Evolutionary conservation across 1,284 basidiomycete species (phyloP).

Genomic region (Moesziomyces sp.): DNA sequence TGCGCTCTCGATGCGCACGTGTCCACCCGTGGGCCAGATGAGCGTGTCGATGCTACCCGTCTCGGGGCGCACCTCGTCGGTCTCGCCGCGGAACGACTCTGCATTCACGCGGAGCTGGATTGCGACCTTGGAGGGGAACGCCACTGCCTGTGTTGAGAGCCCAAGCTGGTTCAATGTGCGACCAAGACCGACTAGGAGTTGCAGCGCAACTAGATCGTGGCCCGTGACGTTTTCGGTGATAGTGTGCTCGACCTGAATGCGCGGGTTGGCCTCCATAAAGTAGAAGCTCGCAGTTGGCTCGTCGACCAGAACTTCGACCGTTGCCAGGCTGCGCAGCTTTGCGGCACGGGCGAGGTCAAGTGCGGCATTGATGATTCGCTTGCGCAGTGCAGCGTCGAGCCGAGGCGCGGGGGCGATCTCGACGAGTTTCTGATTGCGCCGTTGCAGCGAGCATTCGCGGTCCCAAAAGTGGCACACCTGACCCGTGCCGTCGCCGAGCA

Average conservation of each 20-base stretch:
- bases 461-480: conserved; percentile 40
- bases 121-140: conserved; percentile 10
- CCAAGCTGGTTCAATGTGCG: conserved; percentile 14
- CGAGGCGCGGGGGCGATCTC: conserved; percentile 41
- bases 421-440: conserved; percentile 48
- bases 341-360: conserved; percentile 13
- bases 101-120: conserved; percentile 49
- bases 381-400: conserved; percentile 2
- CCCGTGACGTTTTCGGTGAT: conserved; percentile 40
- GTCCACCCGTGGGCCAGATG: conserved; percentile 27
- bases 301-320: conserved; percentile 48
- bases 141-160: neutral
- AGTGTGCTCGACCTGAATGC: conserved; percentile 54
- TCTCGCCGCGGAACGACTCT: conserved; percentile 22
- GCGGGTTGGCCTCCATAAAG: conserved; percentile 54
- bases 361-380: conserved; percentile 17
- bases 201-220: conserved; percentile 31
- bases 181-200: conserved; percentile 32
- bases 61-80: conserved; percentile 29
- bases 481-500: conserved; percentile 41
- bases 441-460: conserved; percentile 45
- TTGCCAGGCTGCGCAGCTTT: conserved; percentile 25
- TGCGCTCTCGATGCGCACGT: conserved; percentile 50
- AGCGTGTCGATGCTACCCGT: conserved; percentile 23
- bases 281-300: conserved; percentile 13